Evolutionary conservation across 1,284 basidiomycete species (phyloP), one percentile per base, ranked within the genome.

Genomic region (Microbotryum lychnidis-dioicae): DNA sequence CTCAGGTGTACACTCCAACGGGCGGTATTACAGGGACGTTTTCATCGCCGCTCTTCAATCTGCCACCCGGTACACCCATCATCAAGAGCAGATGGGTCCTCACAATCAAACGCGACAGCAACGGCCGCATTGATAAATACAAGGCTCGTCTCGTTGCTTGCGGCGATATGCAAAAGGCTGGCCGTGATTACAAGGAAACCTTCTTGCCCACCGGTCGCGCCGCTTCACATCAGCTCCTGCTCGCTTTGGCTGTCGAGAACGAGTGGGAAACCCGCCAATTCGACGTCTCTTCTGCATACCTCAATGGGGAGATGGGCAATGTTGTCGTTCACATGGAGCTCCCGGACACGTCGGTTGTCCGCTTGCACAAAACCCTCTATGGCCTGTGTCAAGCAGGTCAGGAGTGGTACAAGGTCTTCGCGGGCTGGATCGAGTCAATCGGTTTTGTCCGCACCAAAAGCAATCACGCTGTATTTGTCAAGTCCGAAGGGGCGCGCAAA

Each of bases 161-260:
- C 54, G 71, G 71, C 1, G 18, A 31, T 14, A 63, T 60, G 1
- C 78, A 79, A 58, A 61, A 75, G 1, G 73, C 69, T 25, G 77
- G 79, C 0, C 57, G 71, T 10, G 77, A 80, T 58, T 80, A 76
- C 65, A 67, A 70, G 1, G 73, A 78, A 6, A 80, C 79, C 0
- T 79, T 77, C 60, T 75, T 79, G 20, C 80, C 79, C 0, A 79
- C 77, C 1, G 73, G 73, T 0, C 72, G 73, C 2, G 71, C 76
- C 57, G 71, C 76, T 50, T 77, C 77, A 0, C 72, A 78, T 33
- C 71, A 75, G 0, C 50, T 75, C 1, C 27, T 71, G 20, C 56
- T 65, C n/a, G 50, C 57, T 2, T 25, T 60, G 8, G 64, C 59
- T 21, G 60, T 56, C 23, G 29, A 50, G 8, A 14, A 57, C 27